These are phyloP conservation scores for Candida chauliodis DNA, from an alignment of 805 yeast species.

Conservation along the genomic window DNA sequence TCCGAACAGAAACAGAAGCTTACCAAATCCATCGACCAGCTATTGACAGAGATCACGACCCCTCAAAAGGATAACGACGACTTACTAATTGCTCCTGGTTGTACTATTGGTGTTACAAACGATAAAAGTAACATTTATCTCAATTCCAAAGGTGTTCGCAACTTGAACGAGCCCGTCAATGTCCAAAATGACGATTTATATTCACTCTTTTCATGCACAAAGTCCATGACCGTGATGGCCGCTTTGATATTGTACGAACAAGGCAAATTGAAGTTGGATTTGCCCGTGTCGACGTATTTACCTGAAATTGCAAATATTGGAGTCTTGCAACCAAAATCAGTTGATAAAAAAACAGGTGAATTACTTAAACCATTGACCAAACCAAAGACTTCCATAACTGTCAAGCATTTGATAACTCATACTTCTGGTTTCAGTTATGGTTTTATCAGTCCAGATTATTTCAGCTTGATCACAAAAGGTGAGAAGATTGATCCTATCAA, in stretches of 20 bases:
- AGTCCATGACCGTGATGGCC: slow-evolving; percentile 34
- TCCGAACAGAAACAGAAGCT: slow-evolving; percentile 3
- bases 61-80: slow-evolving; percentile 7
- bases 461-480: slow-evolving; percentile 17
- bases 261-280: slow-evolving; percentile 30
- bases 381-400: slow-evolving; percentile 23
- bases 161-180: slow-evolving; percentile 15
- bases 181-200: slow-evolving; percentile 17
- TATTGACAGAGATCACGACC: slow-evolving; percentile 11
- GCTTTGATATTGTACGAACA: slow-evolving; percentile 30
- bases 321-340: slow-evolving; percentile 23
- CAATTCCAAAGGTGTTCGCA: slow-evolving; percentile 19
- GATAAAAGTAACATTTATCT: slow-evolving; percentile 20
- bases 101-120: slow-evolving; percentile 26
- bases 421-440: slow-evolving; percentile 36
- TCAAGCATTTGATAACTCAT: slow-evolving; percentile 27
- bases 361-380: slow-evolving; percentile 18
- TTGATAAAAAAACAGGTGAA: slow-evolving; percentile 23
- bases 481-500: slow-evolving; percentile 16
- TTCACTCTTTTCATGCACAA: slow-evolving; percentile 28
- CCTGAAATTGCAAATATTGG: slow-evolving; percentile 28
- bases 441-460: slow-evolving; percentile 28
- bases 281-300: slow-evolving; percentile 28
- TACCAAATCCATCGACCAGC: slow-evolving; percentile 1
- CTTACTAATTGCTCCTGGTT: slow-evolving; percentile 12